Evolutionary conservation across 148 eudicot species (phyloP).

Genomic region (Rheum nobile): DNA sequence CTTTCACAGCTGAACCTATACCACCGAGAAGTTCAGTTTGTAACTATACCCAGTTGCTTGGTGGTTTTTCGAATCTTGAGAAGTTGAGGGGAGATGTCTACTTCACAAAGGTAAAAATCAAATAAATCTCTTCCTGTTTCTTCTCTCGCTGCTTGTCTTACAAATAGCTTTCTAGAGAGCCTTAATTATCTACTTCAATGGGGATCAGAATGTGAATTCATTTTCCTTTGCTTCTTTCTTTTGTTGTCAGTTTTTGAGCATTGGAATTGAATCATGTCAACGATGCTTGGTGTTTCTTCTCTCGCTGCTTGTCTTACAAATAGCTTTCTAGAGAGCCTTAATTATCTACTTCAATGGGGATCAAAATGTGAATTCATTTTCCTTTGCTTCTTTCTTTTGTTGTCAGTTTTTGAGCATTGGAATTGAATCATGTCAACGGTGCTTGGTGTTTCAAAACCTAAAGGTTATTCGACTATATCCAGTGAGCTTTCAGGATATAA

Average conservation of each 20-base stretch:
- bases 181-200: too few species aligned
- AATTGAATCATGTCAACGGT: constrained; percentile 30
- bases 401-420: constrained; percentile 68
- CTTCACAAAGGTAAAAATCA: constrained; percentile 50
- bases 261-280: constrained; percentile 45
- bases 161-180: too few species aligned
- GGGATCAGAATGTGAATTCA: too few species aligned
- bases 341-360: too few species aligned
- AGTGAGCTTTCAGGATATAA: constrained; percentile 70
- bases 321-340: too few species aligned
- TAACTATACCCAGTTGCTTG: constrained; percentile 53
- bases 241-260: constrained; percentile 51
- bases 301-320: not conserved
- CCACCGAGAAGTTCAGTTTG: constrained; percentile 46
- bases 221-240: not conserved
- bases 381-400: not conserved
- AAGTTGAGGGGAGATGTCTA: constrained; percentile 48
- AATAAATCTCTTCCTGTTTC: not conserved
- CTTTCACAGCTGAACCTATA: constrained; percentile 43
- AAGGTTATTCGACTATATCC: constrained; percentile 50
- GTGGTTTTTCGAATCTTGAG: constrained; percentile 48
- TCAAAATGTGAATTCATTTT: too few species aligned
- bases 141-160: not conserved
- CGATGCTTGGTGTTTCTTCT: constrained; percentile 13
- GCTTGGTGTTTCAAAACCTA: constrained; percentile 31